These are phyloP conservation scores for Acrocalymma vagum DNA, from an alignment of 2,329 filamentous ascomycete genomes.

Conservation along the genomic window DNA sequence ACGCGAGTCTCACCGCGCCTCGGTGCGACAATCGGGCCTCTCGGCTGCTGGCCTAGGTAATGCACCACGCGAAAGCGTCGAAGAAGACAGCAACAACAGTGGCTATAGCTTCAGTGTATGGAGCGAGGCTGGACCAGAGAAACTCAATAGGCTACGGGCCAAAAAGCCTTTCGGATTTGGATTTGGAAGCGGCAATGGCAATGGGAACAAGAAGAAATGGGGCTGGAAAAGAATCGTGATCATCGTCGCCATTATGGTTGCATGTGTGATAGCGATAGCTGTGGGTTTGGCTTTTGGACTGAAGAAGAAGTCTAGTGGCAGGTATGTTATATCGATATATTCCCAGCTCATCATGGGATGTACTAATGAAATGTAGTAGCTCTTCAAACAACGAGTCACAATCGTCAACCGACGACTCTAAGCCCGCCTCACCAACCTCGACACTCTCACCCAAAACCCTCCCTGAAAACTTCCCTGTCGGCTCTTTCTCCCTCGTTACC, in stretches of 20 bases:
- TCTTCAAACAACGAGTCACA: slow-evolving; percentile 10
- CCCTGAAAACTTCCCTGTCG: slow-evolving; percentile 63
- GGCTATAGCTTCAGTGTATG: slow-evolving; percentile 47
- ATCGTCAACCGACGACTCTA: slow-evolving; percentile 12
- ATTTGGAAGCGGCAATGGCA: no score
- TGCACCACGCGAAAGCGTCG: slow-evolving; percentile 39
- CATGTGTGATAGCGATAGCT: slow-evolving; percentile 47
- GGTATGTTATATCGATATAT: slow-evolving; percentile 18
- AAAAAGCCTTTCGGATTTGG: slow-evolving; percentile 31
- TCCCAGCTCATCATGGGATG: no score
- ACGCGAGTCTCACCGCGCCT: slow-evolving; percentile 24
- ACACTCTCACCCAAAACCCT: slow-evolving; percentile 23
- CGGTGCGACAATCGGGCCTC: slow-evolving; percentile 27
- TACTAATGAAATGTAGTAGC: slow-evolving; percentile 2
- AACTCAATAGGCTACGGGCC: slow-evolving; percentile 36
- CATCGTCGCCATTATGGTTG: slow-evolving; percentile 41
- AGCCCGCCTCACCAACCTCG: slow-evolving; percentile 19
- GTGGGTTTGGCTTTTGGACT: slow-evolving; percentile 53
- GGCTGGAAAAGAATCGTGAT: slow-evolving; percentile 51
- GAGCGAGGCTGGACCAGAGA: slow-evolving; percentile 44
- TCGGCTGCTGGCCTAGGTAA: slow-evolving; percentile 33
- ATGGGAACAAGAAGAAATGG: slow-evolving; percentile 31
- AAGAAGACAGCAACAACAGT: slow-evolving; percentile 32
- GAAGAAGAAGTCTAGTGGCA: slow-evolving; percentile 41
- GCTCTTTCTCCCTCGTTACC: slow-evolving; percentile 69